A percentile compares a stretch with the other conserved stretches of the same genome.
phyloP scores from a whole-genome alignment of 164 flowering plant species.

The Magnolia sinica region DNA sequence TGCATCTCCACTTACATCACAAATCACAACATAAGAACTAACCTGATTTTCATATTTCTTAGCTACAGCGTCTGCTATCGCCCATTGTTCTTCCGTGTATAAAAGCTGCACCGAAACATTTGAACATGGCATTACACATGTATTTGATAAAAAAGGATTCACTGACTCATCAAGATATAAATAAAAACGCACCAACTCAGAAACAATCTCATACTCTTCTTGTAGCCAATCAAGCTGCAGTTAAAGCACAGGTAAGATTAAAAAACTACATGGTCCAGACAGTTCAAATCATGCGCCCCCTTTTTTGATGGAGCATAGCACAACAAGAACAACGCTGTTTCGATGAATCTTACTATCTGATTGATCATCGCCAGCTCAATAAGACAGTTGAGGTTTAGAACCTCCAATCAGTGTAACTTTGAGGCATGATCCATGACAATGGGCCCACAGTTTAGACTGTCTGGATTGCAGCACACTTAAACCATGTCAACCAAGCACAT shows the following conservation, averaged over 20 bases:
- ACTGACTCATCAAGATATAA: background rate
- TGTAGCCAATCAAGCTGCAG: conserved; percentile 98
- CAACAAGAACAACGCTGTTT: no score
- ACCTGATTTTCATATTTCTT: conserved; percentile 96
- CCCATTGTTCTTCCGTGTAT: conserved; percentile 72
- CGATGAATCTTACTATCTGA: no score
- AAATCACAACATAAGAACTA: background rate
- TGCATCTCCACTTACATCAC: background rate
- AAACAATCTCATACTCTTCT: conserved; percentile 73
- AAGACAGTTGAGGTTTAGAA: no score
- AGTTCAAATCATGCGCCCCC: no score
- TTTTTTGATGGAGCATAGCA: no score
- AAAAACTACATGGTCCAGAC: background rate
- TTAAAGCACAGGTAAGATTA: conserved; percentile 16
- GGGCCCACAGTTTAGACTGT: no score
- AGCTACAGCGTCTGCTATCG: conserved; percentile 88
- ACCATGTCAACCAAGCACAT: no score
- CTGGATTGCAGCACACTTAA: no score
- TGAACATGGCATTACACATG: conserved; percentile 5
- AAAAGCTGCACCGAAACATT: conserved; percentile 59
- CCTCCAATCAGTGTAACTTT: no score
- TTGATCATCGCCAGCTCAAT: no score
- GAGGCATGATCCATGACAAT: no score
- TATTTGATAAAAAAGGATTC: background rate
- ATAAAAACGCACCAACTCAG: conserved; percentile 11